Conservation (phyloP, 2,329 filamentous ascomycete species). For the Endoconidiophora polonica region DNA sequence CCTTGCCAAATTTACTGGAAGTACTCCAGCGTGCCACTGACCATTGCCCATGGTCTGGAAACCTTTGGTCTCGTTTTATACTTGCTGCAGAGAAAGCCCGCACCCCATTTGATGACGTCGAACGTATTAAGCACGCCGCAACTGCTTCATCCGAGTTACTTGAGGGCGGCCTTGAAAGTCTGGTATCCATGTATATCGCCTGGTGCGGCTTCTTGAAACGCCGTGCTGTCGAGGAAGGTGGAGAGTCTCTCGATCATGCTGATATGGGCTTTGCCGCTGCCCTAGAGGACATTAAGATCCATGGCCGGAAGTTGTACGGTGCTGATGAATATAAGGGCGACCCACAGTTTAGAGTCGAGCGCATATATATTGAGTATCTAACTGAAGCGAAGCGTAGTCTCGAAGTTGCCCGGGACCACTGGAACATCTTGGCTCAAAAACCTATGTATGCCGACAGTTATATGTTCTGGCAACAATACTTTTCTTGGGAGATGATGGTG, state of each 20-base stretch:
- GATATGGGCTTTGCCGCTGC: conserved; percentile 78
- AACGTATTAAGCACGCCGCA: conserved; percentile 79
- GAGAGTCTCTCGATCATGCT: conserved; percentile 76
- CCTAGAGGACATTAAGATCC: conserved; percentile 69
- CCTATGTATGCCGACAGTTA: conserved; percentile 57
- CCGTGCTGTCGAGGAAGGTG: conserved; percentile 53
- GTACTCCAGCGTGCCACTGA: conserved; percentile 67
- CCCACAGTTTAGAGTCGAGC: conserved; percentile 72
- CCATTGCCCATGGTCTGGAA: conserved; percentile 86
- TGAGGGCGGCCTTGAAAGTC: conserved; percentile 68
- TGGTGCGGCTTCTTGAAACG: conserved; percentile 93
- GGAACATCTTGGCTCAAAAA: conserved; percentile 51
- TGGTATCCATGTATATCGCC: conserved; percentile 78
- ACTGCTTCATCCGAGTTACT: conserved; percentile 75
- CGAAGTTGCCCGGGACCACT: conserved; percentile 60
- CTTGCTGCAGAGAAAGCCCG: conserved; percentile 66
- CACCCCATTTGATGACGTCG: conserved; percentile 62
- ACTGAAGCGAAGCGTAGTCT: conserved; percentile 68
- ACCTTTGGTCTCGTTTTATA: conserved; percentile 80
- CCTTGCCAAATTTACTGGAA: conserved; percentile 35
- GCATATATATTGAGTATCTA: conserved; percentile 81
- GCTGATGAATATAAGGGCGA: conserved; percentile 64
- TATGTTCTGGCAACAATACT: conserved; percentile 88
- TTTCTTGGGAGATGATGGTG: conserved; percentile 73
- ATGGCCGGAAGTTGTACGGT: conserved; percentile 59